Evolutionary conservation across 192 early-diverging fungal genomes (phyloP), one percentile per base, ranked within the genome.

Genomic region (Backusella liffmaniae): DNA sequence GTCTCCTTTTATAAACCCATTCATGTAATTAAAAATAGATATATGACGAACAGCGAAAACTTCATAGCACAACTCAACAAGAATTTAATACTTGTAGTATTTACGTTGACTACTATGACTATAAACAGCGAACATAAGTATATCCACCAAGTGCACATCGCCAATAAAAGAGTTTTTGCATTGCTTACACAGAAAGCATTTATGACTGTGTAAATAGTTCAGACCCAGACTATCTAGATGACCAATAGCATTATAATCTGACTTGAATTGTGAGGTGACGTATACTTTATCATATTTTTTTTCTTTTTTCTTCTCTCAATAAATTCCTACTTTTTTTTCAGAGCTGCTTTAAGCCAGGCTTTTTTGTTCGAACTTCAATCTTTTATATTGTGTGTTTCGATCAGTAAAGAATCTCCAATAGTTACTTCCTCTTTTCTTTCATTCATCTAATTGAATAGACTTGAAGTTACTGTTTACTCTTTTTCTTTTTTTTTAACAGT

Each of bases 361-460:
- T 62, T 53, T 62, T 62, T 62, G 56, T 62, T 62, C 56, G 56
- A 62, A 62, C 56, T 23, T 62, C 56, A 62, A 62, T 62, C 56
- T 62, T 62, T 62, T 62, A 62, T 62, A 62, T 62, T 62, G 56
- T 62, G 56, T 62, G 56, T 62, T 6, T 62, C 56, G 56, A 62
- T 62, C 56, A 62, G 56, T 62, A 62, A 62, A 62, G 56, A 62
- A 29, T 29, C 56, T 62, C 56, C 56, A 62, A 29, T 62, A 62
- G 8, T 62, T 62, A 9, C 10, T 29, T 29, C 12, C 9, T 62
- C 26, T 62, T 62, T 62, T 23, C 26, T 59, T 59, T 29, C 56
- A 12, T 59, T 59, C 9, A 59, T 59, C 56, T 59, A 59, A 59
- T 59, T 59, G 26, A 59, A 59, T 9, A 59, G 56, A 59, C 10